Evolutionary conservation across 306 rosid species (phyloP).

Genomic region (Cicer pinnatifidum): DNA sequence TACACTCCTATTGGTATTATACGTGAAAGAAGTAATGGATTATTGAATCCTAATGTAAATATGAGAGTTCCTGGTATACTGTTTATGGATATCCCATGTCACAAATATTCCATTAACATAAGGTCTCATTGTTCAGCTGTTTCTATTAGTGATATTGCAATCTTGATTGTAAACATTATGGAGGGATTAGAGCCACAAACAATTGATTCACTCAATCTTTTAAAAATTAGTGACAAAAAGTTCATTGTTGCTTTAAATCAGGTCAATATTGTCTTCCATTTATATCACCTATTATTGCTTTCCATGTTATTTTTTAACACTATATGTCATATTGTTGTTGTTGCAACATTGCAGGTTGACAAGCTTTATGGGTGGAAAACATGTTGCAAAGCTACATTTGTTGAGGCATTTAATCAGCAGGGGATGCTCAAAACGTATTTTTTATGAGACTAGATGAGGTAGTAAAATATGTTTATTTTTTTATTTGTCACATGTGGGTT

Average conservation of each 20-base stretch:
- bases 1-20: slow-evolving; percentile 85
- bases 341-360: slow-evolving; percentile 65
- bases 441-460: slow-evolving; percentile 80
- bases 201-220: slow-evolving; percentile 80
- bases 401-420: slow-evolving; percentile 77
- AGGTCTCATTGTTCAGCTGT: slow-evolving; percentile 84
- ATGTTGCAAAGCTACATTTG: slow-evolving; percentile 73
- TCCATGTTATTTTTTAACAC: neutral
- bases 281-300: neutral
- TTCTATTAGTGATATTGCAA: slow-evolving; percentile 79
- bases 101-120: slow-evolving; percentile 72
- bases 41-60: slow-evolving; percentile 84
- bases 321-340: neutral
- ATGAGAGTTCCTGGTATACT: slow-evolving; percentile 83
- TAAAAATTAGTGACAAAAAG: slow-evolving; percentile 84
- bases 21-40: slow-evolving; percentile 83
- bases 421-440: slow-evolving; percentile 78
- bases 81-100: slow-evolving; percentile 94
- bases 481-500: neutral
- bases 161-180: slow-evolving; percentile 91
- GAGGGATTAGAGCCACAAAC: slow-evolving; percentile 90
- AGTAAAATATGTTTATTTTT: slow-evolving; percentile 31
- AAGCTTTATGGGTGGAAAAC: slow-evolving; percentile 85
- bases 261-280: slow-evolving; percentile 49
- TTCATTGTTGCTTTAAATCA: slow-evolving; percentile 84